Percentiles rank a stretch among this genome's conserved stretches.
phyloP scores from a whole-genome alignment of 768 basidiomycete genomes.

The Gloeopeniophorella convolvens region DNA sequence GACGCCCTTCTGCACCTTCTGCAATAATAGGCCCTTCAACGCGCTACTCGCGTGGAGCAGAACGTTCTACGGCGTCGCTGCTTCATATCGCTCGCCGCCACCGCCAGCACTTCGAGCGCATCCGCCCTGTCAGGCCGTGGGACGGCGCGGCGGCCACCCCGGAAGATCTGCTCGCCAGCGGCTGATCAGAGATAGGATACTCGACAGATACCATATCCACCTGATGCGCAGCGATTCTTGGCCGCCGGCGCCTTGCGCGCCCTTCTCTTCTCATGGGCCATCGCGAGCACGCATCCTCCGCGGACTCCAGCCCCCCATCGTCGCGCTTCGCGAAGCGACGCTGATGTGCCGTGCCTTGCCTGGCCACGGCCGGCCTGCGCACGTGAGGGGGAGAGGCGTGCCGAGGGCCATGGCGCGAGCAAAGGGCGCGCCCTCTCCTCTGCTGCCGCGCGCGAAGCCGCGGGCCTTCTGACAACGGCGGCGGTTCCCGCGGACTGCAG shows the following conservation, averaged over 20 bases:
- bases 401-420: too few species aligned
- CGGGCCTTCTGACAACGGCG: too few species aligned
- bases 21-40: too few species aligned
- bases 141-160: slow-evolving; percentile 7
- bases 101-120: too few species aligned
- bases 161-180: slow-evolving; percentile 18
- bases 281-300: slow-evolving; percentile 3
- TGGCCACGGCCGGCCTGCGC: neutral
- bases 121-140: slow-evolving; percentile 13
- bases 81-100: too few species aligned
- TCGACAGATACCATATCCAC: slow-evolving; percentile 10
- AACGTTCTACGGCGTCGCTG: too few species aligned
- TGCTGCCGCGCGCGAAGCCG: too few species aligned
- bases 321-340: slow-evolving; percentile 8
- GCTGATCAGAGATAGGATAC: slow-evolving; percentile 4
- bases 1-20: too few species aligned
- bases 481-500: too few species aligned
- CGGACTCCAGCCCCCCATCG: slow-evolving; percentile 12
- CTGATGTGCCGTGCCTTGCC: neutral
- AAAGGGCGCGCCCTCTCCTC: too few species aligned
- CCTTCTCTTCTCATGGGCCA: slow-evolving; percentile 15
- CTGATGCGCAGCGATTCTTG: slow-evolving; percentile 11
- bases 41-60: too few species aligned
- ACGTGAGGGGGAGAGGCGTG: too few species aligned
- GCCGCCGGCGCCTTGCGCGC: neutral